These are phyloP conservation scores for Fomitopsis betulina DNA, from an alignment of 1,284 basidiomycete species.

Conservation along the genomic window DNA sequence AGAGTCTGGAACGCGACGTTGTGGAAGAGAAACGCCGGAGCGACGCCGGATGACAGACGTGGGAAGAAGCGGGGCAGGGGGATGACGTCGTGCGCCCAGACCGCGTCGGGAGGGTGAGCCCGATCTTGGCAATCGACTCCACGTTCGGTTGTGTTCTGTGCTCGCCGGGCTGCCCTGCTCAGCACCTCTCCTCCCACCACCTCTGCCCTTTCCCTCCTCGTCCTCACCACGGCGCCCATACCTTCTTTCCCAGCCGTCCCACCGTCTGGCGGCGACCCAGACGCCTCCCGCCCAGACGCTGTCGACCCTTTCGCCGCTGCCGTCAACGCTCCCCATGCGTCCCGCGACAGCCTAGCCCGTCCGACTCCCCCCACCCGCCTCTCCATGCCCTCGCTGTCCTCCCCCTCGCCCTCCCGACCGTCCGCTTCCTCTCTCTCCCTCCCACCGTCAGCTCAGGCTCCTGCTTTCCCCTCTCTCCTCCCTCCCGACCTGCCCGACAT, in stretches of 20 bases:
- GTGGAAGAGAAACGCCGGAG: neutral
- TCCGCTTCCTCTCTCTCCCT: conserved; percentile 13
- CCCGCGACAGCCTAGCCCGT: neutral
- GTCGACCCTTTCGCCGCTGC: neutral
- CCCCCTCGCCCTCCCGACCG: neutral
- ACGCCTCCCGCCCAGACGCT: neutral
- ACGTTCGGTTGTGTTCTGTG: neutral
- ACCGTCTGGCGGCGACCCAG: neutral
- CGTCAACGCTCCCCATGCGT: neutral
- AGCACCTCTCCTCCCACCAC: neutral
- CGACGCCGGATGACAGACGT: neutral
- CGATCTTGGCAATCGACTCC: conserved; percentile 1
- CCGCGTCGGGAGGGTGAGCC: neutral
- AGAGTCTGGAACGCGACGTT: too few species aligned
- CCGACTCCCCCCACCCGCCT: neutral
- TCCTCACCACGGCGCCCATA: neutral
- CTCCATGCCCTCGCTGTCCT: neutral
- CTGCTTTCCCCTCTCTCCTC: conserved; percentile 29
- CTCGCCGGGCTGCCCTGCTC: neutral
- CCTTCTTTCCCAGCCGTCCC: neutral
- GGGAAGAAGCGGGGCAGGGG: neutral
- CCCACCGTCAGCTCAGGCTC: conserved; percentile 8
- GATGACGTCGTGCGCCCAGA: conserved; percentile 1
- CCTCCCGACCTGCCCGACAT: conserved; percentile 29
- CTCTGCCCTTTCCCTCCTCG: neutral